Evolutionary conservation across 352 stramenopile species (phyloP).

Genomic region (Globisporangium carolinianum): DNA sequence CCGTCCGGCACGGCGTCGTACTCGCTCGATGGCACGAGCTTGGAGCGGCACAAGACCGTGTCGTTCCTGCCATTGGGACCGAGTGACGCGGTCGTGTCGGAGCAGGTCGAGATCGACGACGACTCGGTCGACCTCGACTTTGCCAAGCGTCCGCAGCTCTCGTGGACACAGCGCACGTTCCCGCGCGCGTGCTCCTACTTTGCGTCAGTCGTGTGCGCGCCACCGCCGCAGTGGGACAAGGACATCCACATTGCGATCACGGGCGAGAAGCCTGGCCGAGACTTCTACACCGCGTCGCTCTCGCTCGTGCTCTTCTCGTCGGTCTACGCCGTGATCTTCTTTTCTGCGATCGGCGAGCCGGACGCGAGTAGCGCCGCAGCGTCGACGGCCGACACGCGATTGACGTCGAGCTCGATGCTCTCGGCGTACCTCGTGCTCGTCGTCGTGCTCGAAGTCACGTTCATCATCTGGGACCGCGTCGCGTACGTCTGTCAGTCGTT

Average conservation of each 20-base stretch:
- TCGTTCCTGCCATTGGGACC: slow-evolving; percentile 5
- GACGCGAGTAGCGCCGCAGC: slow-evolving; percentile 28
- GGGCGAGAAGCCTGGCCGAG: slow-evolving; percentile 67
- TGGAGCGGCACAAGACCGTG: slow-evolving; percentile 10
- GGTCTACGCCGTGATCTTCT: slow-evolving; percentile 73
- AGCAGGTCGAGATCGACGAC: slow-evolving; percentile 68
- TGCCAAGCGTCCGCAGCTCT: slow-evolving; percentile 35
- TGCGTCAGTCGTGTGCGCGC: slow-evolving; percentile 47
- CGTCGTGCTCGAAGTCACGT: slow-evolving; percentile 69
- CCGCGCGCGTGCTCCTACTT: slow-evolving; percentile 54
- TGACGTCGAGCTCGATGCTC: slow-evolving; percentile 67
- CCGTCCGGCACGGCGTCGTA: slow-evolving; percentile 3
- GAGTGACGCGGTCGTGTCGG: slow-evolving; percentile 27
- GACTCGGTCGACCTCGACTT: slow-evolving; percentile 35
- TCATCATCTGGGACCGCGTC: slow-evolving; percentile 85
- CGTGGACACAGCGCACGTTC: slow-evolving; percentile 46
- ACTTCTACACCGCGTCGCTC: slow-evolving; percentile 71
- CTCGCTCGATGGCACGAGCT: slow-evolving; percentile 6
- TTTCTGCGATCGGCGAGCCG: slow-evolving; percentile 59
- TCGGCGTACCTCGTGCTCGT: slow-evolving; percentile 84
- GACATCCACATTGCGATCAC: slow-evolving; percentile 79
- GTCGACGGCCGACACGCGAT: slow-evolving; percentile 35
- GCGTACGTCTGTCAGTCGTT: slow-evolving; percentile 75
- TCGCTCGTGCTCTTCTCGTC: slow-evolving; percentile 53
- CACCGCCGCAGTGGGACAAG: slow-evolving; percentile 77